Evolutionary conservation across 2,329 filamentous ascomycete genomes (phyloP).

Genomic region (Monilinia aucupariae): DNA sequence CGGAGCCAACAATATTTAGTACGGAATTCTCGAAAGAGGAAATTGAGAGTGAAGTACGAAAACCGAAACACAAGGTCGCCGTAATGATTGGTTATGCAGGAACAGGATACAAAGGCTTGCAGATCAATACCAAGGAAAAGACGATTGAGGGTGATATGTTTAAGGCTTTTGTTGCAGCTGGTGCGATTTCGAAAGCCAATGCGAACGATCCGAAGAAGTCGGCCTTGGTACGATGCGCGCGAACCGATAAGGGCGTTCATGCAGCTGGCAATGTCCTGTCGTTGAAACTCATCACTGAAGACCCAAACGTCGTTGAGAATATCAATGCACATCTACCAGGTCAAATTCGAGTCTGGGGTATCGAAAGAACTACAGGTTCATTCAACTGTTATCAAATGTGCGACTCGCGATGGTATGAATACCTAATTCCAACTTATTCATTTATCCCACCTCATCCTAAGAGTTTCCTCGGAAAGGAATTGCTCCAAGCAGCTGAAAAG

Average conservation of each 20-base stretch:
- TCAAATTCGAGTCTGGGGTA: slow-evolving; percentile 94
- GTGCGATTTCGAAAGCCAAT: slow-evolving; percentile 94
- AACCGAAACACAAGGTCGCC: slow-evolving; percentile 93
- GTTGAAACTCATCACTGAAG: slow-evolving; percentile 91
- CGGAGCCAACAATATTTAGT: slow-evolving; percentile 34
- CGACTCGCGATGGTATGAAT: slow-evolving; percentile 96
- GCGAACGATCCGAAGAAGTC: slow-evolving; percentile 96
- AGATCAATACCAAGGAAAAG: slow-evolving; percentile 75
- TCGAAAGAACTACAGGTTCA: slow-evolving; percentile 78
- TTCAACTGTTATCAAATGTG: slow-evolving; percentile 95
- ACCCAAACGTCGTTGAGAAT: slow-evolving; percentile 77
- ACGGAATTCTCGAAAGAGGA: slow-evolving; percentile 65
- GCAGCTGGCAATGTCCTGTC: slow-evolving; percentile 94
- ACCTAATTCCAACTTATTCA: slow-evolving; percentile 87
- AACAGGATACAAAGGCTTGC: slow-evolving; percentile 95
- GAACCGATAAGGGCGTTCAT: slow-evolving; percentile 96
- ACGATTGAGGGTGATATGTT: slow-evolving; percentile 97
- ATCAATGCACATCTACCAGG: slow-evolving; percentile 81
- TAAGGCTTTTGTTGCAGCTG: slow-evolving; percentile 80
- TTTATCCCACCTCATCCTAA: slow-evolving; percentile 88
- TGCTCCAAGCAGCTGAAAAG: slow-evolving; percentile 72
- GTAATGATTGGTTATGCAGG: slow-evolving; percentile 94
- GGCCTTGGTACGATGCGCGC: slow-evolving; percentile 84
- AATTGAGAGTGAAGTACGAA: slow-evolving; percentile 78
- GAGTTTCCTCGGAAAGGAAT: slow-evolving; percentile 75